A percentile compares a stretch with the other conserved stretches of the same genome.
These are phyloP conservation scores for Sphaerulina populicola DNA, from an alignment of 2,329 filamentous ascomycete species.

Conservation along the genomic window DNA sequence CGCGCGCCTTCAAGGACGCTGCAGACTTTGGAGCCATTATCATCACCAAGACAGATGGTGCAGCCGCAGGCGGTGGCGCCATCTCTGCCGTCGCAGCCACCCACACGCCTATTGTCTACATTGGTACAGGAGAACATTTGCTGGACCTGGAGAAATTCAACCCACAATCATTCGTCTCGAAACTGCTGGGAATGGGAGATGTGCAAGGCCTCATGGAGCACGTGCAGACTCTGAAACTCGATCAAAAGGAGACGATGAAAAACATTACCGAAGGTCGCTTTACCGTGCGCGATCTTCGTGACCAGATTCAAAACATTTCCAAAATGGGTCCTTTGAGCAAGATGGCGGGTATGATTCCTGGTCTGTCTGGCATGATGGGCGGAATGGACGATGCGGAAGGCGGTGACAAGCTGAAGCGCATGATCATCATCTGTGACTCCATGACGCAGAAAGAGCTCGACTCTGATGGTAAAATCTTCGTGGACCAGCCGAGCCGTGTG, in stretches of 20 bases:
- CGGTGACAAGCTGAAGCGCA: constrained; percentile 84
- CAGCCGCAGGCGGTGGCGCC: constrained; percentile 89
- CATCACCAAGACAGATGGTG: constrained; percentile 96
- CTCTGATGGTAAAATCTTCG: constrained; percentile 86
- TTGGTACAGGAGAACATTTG: constrained; percentile 96
- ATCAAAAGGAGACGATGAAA: constrained; percentile 99
- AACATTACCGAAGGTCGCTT: constrained; percentile 96
- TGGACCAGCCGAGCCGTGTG: constrained; percentile 87
- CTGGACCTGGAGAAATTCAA: constrained; percentile 88
- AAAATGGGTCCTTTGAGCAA: constrained; percentile 98
- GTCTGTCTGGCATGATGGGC: constrained; percentile 85
- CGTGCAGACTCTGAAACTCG: constrained; percentile 87
- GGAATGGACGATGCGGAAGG: constrained; percentile 97
- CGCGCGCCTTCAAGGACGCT: constrained; percentile 92
- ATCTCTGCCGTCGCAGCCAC: constrained; percentile 96
- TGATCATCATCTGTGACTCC: constrained; percentile 98
- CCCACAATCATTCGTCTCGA: constrained; percentile 86
- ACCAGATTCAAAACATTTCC: constrained; percentile 97
- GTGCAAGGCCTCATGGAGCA: constrained; percentile 93
- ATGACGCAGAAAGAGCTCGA: constrained; percentile 97
- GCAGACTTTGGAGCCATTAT: constrained; percentile 97
- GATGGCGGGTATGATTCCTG: constrained; percentile 98
- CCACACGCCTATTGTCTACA: constrained; percentile 92
- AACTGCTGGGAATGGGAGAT: constrained; percentile 93
- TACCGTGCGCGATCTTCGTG: constrained; percentile 84